phyloP scores from a whole-genome alignment of 1,284 basidiomycete species.

The Prillingera fragicola region DNA sequence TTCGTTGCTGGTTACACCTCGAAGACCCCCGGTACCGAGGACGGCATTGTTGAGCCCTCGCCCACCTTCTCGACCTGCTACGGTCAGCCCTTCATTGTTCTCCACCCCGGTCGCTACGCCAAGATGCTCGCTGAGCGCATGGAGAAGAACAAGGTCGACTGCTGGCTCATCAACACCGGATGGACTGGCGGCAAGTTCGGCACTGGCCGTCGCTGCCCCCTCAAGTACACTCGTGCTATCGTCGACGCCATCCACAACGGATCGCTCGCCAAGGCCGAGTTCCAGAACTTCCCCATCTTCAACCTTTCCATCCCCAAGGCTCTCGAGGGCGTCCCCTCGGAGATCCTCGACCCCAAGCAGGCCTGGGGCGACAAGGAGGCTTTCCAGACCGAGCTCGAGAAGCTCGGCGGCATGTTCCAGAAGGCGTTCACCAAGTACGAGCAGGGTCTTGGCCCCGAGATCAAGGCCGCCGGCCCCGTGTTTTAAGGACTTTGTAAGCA shows the following conservation, averaged over 20 bases:
- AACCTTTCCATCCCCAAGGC: constrained; percentile 72
- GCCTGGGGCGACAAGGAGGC: constrained; percentile 83
- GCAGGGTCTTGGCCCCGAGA: constrained; percentile 69
- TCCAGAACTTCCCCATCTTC: constrained; percentile 74
- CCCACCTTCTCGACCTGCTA: constrained; percentile 99
- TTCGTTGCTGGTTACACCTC: constrained; percentile 96
- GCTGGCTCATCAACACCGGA: constrained; percentile 99
- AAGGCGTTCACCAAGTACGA: constrained; percentile 88
- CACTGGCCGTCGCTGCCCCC: constrained; percentile 80
- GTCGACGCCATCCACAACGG: constrained; percentile 97
- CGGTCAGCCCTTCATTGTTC: constrained; percentile 97
- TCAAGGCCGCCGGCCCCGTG: constrained; percentile 69
- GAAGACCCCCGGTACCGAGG: constrained; percentile 84
- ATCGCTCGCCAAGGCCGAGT: constrained; percentile 77
- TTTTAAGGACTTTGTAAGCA: constrained; percentile 8
- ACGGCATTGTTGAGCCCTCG: constrained; percentile 94
- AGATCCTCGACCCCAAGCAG: constrained; percentile 75
- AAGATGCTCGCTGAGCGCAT: constrained; percentile 96
- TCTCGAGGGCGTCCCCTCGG: constrained; percentile 76
- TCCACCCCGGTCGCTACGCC: constrained; percentile 91
- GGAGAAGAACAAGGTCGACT: constrained; percentile 83
- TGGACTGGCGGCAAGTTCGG: constrained; percentile 97
- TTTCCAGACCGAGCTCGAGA: constrained; percentile 75
- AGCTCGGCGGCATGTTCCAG: constrained; percentile 85
- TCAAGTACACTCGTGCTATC: constrained; percentile 92